Evolutionary conservation across 2,329 filamentous ascomycete genomes (phyloP).

Genomic region (Biscogniauxia marginata): DNA sequence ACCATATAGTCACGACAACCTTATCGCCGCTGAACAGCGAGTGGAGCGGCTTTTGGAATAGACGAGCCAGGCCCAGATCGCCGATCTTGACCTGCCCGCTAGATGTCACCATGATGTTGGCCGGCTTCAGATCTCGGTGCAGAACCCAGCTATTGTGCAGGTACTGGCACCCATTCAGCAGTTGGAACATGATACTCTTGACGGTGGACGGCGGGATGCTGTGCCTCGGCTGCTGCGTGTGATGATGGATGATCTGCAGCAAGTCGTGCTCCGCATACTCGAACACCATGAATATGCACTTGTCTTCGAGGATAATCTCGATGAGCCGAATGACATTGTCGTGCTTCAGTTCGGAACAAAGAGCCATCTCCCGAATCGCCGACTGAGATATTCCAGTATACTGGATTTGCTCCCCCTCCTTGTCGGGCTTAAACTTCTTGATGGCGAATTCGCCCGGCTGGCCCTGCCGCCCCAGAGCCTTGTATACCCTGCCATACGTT

Average conservation of each 20-base stretch:
- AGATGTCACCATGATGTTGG: conserved; percentile 98
- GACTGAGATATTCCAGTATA: conserved; percentile 98
- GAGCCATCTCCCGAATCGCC: conserved; percentile 93
- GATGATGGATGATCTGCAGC: conserved; percentile 96
- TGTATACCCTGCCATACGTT: conserved; percentile 97
- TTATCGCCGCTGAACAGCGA: conserved; percentile 93
- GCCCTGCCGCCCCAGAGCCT: conserved; percentile 75
- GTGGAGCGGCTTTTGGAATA: conserved; percentile 92
- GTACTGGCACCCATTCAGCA: conserved; percentile 92
- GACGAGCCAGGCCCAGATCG: conserved; percentile 84
- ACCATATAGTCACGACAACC: conserved; percentile 99
- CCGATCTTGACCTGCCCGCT: conserved; percentile 89
- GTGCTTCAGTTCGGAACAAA: conserved; percentile 89
- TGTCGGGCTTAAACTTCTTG: conserved; percentile 99
- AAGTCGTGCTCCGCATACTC: conserved; percentile 98
- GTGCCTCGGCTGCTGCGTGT: conserved; percentile 83
- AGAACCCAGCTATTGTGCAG: conserved; percentile 96
- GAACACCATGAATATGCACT: conserved; percentile 99
- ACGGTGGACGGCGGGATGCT: conserved; percentile 86
- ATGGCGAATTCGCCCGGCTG: conserved; percentile 87
- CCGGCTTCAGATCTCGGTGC: conserved; percentile 93
- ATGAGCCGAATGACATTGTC: conserved; percentile 85
- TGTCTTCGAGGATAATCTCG: conserved; percentile 96
- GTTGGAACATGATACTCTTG: conserved; percentile 92
- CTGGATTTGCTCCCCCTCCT: conserved; percentile 90